Evolutionary conservation across 2,329 filamentous ascomycete species (phyloP).

Genomic region (Colletotrichum magnum): DNA sequence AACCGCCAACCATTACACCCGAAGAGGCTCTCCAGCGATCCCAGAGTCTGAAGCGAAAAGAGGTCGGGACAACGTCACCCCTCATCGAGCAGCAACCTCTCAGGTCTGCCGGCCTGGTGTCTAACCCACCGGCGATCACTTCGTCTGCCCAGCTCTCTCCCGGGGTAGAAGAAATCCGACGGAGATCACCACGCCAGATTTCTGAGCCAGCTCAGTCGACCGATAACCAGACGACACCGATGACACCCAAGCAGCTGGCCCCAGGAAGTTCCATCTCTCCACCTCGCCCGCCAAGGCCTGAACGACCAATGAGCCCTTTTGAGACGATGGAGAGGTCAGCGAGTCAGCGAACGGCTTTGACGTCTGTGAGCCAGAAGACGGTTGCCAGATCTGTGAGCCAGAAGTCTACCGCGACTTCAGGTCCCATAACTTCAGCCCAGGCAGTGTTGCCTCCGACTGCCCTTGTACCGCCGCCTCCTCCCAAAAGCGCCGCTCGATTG

Average conservation of each 20-base stretch:
- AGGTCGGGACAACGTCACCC: constrained; percentile 45
- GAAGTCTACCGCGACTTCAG: constrained; percentile 11
- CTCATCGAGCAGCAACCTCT: constrained; percentile 41
- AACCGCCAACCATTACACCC: constrained; percentile 50
- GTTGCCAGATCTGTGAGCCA: constrained; percentile 28
- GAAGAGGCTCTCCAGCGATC: constrained; percentile 53
- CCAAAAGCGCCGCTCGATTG: constrained; percentile 25
- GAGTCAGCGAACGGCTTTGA: constrained; percentile 14
- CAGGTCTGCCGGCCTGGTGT: constrained; percentile 46
- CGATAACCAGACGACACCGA: neutral
- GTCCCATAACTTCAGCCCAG: neutral
- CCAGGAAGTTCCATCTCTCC: constrained; percentile 13
- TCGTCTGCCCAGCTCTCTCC: constrained; percentile 67
- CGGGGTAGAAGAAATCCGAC: constrained; percentile 62
- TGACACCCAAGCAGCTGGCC: constrained; percentile 19
- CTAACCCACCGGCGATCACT: constrained; percentile 54
- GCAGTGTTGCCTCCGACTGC: neutral
- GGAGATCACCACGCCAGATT: constrained; percentile 64
- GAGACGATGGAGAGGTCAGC: constrained; percentile 23
- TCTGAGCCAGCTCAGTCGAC: constrained; percentile 37
- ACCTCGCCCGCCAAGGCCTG: constrained; percentile 23
- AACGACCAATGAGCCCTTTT: constrained; percentile 26
- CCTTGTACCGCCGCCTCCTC: constrained; percentile 28
- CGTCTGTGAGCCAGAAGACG: constrained; percentile 7
- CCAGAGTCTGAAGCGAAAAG: constrained; percentile 55